These are phyloP conservation scores for Spatholobus suberectus DNA, from an alignment of 306 rosid species.

Conservation along the genomic window DNA sequence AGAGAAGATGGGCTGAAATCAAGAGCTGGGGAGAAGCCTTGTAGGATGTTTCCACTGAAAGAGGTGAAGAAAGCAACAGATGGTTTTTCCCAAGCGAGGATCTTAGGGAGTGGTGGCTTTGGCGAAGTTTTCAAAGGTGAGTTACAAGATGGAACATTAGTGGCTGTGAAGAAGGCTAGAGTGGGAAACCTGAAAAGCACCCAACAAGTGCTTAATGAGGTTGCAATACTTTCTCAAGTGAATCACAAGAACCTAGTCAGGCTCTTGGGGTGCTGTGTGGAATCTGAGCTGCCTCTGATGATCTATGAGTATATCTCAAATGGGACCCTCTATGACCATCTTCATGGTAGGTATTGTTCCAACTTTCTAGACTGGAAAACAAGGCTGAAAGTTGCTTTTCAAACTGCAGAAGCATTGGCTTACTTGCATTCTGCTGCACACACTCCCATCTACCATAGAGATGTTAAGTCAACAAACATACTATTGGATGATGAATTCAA, in stretches of 20 bases:
- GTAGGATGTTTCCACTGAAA: conserved; percentile 73
- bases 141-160: conserved; percentile 72
- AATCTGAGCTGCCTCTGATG: conserved; percentile 89
- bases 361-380: conserved; percentile 84
- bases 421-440: conserved; percentile 86
- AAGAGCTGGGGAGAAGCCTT: conserved; percentile 60
- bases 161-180: conserved; percentile 91
- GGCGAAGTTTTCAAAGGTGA: conserved; percentile 96
- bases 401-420: conserved; percentile 90
- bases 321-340: conserved; percentile 90
- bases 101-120: conserved; percentile 88
- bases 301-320: conserved; percentile 90
- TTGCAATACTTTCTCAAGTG: conserved; percentile 91
- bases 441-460: conserved; percentile 95
- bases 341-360: conserved; percentile 66
- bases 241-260: conserved; percentile 87
- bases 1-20: conserved; percentile 66
- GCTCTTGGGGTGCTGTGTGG: conserved; percentile 89
- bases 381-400: conserved; percentile 81
- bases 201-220: conserved; percentile 87
- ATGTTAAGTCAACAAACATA: conserved; percentile 94
- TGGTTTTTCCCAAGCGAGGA: conserved; percentile 61
- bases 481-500: conserved; percentile 70
- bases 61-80: conserved; percentile 87
- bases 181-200: conserved; percentile 92